phyloP scores from a whole-genome alignment of 352 stramenopile genomes.

The Phytophthora palmivora region DNA sequence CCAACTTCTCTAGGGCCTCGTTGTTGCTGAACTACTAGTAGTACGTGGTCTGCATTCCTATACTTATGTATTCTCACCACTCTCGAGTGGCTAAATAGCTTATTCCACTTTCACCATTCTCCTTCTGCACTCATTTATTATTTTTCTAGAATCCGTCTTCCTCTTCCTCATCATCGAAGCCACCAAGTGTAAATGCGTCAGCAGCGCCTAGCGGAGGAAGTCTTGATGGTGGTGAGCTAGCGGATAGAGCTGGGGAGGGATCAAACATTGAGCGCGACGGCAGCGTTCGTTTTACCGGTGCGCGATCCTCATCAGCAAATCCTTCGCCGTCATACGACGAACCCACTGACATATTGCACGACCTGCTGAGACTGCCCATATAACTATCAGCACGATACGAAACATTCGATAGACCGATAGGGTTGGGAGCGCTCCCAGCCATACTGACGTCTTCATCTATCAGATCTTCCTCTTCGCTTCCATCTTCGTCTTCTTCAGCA shows the following conservation, averaged over 20 bases:
- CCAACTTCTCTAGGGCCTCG: constrained; percentile 6
- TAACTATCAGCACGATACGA: constrained; percentile 57
- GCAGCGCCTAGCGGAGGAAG: constrained; percentile 60
- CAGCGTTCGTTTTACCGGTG: constrained; percentile 33
- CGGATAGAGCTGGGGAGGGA: constrained; percentile 70
- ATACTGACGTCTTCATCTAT: constrained; percentile 70
- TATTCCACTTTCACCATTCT: constrained; percentile 24
- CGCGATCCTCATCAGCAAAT: constrained; percentile 51
- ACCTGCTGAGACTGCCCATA: constrained; percentile 57
- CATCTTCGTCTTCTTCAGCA: constrained; percentile 48
- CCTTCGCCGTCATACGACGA: constrained; percentile 62
- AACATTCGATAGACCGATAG: constrained; percentile 26
- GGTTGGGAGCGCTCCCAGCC: constrained; percentile 49
- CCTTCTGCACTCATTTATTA: constrained; percentile 14
- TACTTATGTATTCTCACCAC: constrained; percentile 37
- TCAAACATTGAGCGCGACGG: constrained; percentile 63
- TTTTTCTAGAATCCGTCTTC: constrained; percentile 61
- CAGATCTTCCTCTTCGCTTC: constrained; percentile 55
- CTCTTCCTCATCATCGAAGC: constrained; percentile 70
- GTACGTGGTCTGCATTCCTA: constrained; percentile 18
- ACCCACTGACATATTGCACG: constrained; percentile 61
- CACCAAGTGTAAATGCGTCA: constrained; percentile 64
- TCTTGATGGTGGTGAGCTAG: constrained; percentile 71
- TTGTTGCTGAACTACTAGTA: constrained; percentile 6
- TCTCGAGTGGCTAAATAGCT: constrained; percentile 33